Conservation (phyloP, 2,329 filamentous ascomycete species). For the Arthrobotrys conoides region DNA sequence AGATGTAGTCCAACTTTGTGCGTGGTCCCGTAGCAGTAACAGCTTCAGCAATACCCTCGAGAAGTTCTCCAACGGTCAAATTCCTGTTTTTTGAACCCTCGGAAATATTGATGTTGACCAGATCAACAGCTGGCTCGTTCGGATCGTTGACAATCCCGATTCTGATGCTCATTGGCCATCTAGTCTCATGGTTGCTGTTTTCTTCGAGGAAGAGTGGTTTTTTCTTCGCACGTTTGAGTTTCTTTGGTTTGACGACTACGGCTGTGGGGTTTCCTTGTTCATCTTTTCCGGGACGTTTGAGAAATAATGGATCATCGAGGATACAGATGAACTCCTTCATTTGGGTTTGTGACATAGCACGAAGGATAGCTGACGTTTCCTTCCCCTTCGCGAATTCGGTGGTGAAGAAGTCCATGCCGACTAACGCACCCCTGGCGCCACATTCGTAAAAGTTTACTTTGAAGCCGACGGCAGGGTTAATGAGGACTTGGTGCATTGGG, state of each 20-base stretch:
- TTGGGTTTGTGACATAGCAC: not conserved
- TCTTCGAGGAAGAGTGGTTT: not conserved
- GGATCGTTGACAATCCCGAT: not conserved
- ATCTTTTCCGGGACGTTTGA: not conserved
- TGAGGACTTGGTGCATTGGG: not conserved
- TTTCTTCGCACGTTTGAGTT: not conserved
- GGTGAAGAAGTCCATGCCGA: not conserved
- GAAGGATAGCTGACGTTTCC: not conserved
- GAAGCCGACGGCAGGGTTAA: not conserved
- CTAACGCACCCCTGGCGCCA: not conserved
- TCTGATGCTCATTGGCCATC: slow-evolving; percentile 14
- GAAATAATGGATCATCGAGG: not conserved
- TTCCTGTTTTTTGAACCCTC: not conserved
- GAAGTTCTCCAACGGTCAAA: not conserved
- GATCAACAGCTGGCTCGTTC: not conserved
- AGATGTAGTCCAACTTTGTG: slow-evolving; percentile 9
- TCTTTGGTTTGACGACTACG: not conserved
- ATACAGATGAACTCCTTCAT: not conserved
- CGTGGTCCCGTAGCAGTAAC: not conserved
- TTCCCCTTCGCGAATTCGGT: slow-evolving; percentile 2
- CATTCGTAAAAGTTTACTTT: not conserved
- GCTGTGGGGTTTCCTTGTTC: not conserved
- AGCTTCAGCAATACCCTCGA: not conserved
- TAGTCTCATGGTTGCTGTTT: not conserved
- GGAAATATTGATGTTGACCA: not conserved